Base-by-base conservation (phyloP, 1,284 basidiomycete genomes). In the Vanrija sp. region DNA sequence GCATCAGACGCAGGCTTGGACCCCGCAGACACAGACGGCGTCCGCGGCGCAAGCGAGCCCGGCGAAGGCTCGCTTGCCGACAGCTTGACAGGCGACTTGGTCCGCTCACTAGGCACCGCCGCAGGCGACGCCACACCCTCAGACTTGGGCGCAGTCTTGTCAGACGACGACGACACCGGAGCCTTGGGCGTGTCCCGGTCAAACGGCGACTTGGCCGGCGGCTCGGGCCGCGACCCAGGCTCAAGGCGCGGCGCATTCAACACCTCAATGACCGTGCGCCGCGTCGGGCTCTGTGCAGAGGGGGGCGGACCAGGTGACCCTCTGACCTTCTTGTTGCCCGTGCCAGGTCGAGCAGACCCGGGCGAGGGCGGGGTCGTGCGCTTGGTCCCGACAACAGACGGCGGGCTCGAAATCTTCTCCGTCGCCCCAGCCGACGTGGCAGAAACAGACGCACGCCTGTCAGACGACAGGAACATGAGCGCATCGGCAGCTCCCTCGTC, bases 401-500 rank as follows among this genome's bases (percentile, higher is more conserved):
- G 53, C 18, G 41, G 59, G 41, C 31, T 60, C 23, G 16, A 51
- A 37, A 14, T 57, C 49, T 47, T 57, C 41, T 42, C 49, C 47
- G 51, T 45, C 9, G 54, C 50, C 3, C 63, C 50, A 6, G 56
- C 42, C 3, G 56, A 47, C 31, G 31, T 14, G 31, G 31, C 31
- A 9, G 31, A 31, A 31, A 31, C 31, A 14, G 31, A 31, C 31
- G 53, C 44, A 4, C 57, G 49, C 36, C 68, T 66, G 53, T 73
- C 70, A 4, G 71, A 66, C 45, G 71, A 68, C n/a, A 75, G 60
- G 16, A 65, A 62, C 72, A 76, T 73, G 18, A 76, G 60, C 35
- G 75, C 75, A 51, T 75, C 73, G 18, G 67, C 71, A 14, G 69
- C 71, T 10, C 72, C 71, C 59, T 75, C 75, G 59, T 76, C 75